Base-by-base conservation (phyloP, 1,284 basidiomycete species). In the Neolentinus lepideus region DNA sequence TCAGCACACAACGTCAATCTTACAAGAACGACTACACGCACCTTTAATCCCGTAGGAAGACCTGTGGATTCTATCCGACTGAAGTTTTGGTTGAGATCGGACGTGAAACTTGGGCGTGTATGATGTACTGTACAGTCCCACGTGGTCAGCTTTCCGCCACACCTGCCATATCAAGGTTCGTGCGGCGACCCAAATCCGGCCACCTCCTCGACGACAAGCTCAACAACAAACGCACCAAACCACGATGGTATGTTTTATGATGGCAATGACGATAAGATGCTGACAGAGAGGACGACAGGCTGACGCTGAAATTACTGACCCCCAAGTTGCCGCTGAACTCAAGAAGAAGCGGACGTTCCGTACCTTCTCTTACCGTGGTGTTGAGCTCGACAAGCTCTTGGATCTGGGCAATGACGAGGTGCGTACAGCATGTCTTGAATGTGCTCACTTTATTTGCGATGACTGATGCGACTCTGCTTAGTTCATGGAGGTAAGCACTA, bases 271-370 rank as follows among this genome's bases (percentile, higher is more conserved):
- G 12, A 27, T 46, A 57, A 22, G 31, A 16, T 25, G 27, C 47
- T 50, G 47, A 50, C 22, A 25, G 47, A 3, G 47, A 26, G 4
- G 4, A 16, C 25, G 59, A 3, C 61, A 90, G 90, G 88, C 91
- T 74, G 90, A 92, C 56, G 78, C 91, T 74, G 90, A 92, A 55
- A 78, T 92, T 67, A 95, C 93, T 73, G 92, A 94, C 74, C 90
- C 92, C 68, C 73, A 84, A 72, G 75, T 91, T 71, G 93, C 93
- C 66, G 93, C 93, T 63, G 93, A 94, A 74, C 83, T 95, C 78
- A 96, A 96, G 89, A 94, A 94, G 80, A 93, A 88, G 84, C 83
- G 96, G 71, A 94, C 93, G 61, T 99, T 99, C 90, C 92, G 92
- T 71, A 98, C 96, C 70, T 99, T 98, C 83, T 91, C 91, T 51